Conservation (phyloP, 176 grass and related monocot species). For the Avena sativa region DNA sequence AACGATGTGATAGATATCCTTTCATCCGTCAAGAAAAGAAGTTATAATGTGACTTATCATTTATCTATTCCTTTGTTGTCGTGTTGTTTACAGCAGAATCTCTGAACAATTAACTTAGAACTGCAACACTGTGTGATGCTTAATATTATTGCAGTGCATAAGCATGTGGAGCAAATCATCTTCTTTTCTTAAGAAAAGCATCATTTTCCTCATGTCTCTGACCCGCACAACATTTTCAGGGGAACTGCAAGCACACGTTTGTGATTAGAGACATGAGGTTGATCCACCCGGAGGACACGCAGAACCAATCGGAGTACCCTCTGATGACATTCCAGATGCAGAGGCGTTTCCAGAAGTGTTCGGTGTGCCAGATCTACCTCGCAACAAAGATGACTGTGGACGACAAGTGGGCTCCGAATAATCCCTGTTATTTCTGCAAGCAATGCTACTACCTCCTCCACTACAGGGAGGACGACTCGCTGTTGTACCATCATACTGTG, state of each 20-base stretch:
- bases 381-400: conserved; percentile 87
- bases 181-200: background rate
- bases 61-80: conserved; percentile 26
- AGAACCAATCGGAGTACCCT: conserved; percentile 77
- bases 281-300: conserved; percentile 76
- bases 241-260: conserved; percentile 82
- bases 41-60: background rate
- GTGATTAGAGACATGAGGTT: conserved; percentile 90
- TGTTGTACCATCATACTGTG: conserved; percentile 71
- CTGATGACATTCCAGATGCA: conserved; percentile 75
- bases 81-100: conserved; percentile 4
- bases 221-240: conserved; percentile 54
- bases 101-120: background rate
- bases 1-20: background rate
- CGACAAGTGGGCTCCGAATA: conserved; percentile 82
- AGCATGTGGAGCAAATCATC: background rate
- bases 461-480: conserved; percentile 82
- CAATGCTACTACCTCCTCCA: conserved; percentile 97
- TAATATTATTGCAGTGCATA: background rate
- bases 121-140: background rate
- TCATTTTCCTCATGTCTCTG: conserved; percentile 4
- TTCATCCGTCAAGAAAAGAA: background rate
- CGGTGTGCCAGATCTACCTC: conserved; percentile 78
- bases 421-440: conserved; percentile 95
- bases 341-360: conserved; percentile 76